Conservation (phyloP, 2,329 filamentous ascomycete species). For the Plenodomus tracheiphilus region DNA sequence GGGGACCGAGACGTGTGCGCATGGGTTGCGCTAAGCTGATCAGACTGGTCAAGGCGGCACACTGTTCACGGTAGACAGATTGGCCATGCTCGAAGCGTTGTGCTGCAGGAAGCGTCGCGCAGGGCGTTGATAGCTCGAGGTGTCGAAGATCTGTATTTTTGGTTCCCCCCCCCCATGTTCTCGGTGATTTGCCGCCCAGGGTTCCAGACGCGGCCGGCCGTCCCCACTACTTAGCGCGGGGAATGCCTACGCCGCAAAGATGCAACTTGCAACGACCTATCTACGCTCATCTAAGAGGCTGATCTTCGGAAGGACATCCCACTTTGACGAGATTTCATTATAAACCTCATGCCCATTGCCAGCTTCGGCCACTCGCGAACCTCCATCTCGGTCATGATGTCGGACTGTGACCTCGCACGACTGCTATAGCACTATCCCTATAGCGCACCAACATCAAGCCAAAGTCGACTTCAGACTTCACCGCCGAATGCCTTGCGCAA, state of each 20-base stretch:
- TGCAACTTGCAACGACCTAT: background rate
- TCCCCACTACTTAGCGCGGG: constrained; percentile 8
- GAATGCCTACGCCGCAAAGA: constrained; percentile 3
- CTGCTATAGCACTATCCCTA: constrained; percentile 7
- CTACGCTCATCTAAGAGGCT: constrained; percentile 4
- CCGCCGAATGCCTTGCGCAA: constrained; percentile 5
- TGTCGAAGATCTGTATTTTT: constrained; percentile 5
- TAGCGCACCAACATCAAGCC: constrained; percentile 19
- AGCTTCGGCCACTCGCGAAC: background rate
- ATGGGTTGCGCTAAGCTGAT: background rate
- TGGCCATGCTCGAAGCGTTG: background rate
- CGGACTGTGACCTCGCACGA: background rate
- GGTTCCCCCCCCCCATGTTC: constrained; percentile 1
- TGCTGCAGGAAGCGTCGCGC: constrained; percentile 14
- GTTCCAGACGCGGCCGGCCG: background rate
- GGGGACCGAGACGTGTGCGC: background rate
- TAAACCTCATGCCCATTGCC: background rate
- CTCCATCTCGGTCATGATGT: background rate
- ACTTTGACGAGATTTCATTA: background rate
- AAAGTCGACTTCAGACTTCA: constrained; percentile 20
- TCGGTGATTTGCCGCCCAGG: constrained; percentile 1
- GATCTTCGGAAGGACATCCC: background rate
- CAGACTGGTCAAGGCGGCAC: background rate
- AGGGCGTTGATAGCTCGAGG: constrained; percentile 5
- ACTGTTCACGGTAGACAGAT: background rate